Percentiles rank a stretch among this genome's conserved stretches.
Conservation (phyloP, 768 basidiomycete species). For the Mycena sanguinolenta region DNA sequence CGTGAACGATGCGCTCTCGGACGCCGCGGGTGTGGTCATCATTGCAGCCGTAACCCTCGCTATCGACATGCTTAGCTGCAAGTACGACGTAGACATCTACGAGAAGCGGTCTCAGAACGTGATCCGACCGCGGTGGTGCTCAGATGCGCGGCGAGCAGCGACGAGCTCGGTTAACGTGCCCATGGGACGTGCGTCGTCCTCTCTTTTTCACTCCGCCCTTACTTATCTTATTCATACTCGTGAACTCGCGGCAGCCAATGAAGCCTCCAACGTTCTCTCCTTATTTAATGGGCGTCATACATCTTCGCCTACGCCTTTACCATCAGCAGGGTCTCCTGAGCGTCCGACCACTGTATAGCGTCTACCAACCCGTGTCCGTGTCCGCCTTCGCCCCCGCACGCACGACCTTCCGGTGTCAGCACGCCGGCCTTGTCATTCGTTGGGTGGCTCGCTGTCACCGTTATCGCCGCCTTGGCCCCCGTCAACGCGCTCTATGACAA, state of each 20-base stretch:
- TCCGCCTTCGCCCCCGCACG: constrained; percentile 46
- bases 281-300: constrained; percentile 45
- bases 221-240: neutral
- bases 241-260: constrained; percentile 42
- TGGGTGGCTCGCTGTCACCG: constrained; percentile 61
- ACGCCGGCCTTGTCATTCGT: constrained; percentile 50
- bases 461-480: constrained; percentile 19
- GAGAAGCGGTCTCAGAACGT: constrained; percentile 58
- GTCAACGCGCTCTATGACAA: no score
- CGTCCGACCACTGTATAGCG: constrained; percentile 59
- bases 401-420: constrained; percentile 55
- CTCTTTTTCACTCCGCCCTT: neutral
- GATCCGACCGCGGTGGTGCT: constrained; percentile 53
- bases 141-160: constrained; percentile 62
- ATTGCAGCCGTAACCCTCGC: constrained; percentile 54
- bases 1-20: no score
- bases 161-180: constrained; percentile 53
- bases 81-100: no score
- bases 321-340: constrained; percentile 58
- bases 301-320: constrained; percentile 69
- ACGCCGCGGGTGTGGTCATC: constrained; percentile 58
- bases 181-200: constrained; percentile 30
- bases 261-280: constrained; percentile 51
- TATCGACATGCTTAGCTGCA: constrained; percentile 58
- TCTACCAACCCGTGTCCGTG: constrained; percentile 58